These are phyloP conservation scores for Choiromyces venosus DNA, from an alignment of 495 filamentous ascomycete species.

Conservation along the genomic window DNA sequence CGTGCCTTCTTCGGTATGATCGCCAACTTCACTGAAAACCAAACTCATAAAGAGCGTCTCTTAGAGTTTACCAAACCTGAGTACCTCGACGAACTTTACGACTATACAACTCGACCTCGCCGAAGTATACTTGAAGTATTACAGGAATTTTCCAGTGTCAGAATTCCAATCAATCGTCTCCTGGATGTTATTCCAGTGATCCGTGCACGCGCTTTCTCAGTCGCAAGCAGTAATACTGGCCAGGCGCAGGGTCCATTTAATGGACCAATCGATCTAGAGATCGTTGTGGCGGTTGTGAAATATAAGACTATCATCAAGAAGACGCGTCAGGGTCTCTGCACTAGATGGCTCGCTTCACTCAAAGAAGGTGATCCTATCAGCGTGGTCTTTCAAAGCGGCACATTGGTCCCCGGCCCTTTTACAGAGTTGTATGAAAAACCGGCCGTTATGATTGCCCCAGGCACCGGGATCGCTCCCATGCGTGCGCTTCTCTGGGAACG, in stretches of 20 bases:
- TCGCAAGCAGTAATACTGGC: slow-evolving; percentile 50
- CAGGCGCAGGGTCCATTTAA: background rate
- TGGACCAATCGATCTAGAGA: slow-evolving; percentile 54
- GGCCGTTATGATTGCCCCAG: slow-evolving; percentile 75
- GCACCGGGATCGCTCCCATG: slow-evolving; percentile 87
- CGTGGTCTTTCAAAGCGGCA: slow-evolving; percentile 46
- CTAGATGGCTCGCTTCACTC: slow-evolving; percentile 70
- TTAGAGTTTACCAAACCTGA: slow-evolving; percentile 71
- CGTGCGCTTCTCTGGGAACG: slow-evolving; percentile 72
- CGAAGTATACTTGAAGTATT: slow-evolving; percentile 87
- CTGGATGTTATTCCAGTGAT: slow-evolving; percentile 68
- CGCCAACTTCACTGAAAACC: slow-evolving; percentile 64
- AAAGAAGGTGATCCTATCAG: slow-evolving; percentile 52
- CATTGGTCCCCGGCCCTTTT: slow-evolving; percentile 21
- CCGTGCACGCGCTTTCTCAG: slow-evolving; percentile 77
- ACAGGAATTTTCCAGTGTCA: slow-evolving; percentile 78
- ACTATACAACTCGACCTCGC: slow-evolving; percentile 89
- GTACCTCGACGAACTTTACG: slow-evolving; percentile 83
- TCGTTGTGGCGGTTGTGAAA: slow-evolving; percentile 85
- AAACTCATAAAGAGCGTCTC: slow-evolving; percentile 71
- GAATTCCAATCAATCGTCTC: slow-evolving; percentile 68
- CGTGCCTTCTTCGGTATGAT: slow-evolving; percentile 75
- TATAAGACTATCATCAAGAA: slow-evolving; percentile 84
- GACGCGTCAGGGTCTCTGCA: slow-evolving; percentile 81
- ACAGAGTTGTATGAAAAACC: slow-evolving; percentile 46